Evolutionary conservation across 768 basidiomycete genomes (phyloP).

Genomic region (Leccinellum albellum): DNA sequence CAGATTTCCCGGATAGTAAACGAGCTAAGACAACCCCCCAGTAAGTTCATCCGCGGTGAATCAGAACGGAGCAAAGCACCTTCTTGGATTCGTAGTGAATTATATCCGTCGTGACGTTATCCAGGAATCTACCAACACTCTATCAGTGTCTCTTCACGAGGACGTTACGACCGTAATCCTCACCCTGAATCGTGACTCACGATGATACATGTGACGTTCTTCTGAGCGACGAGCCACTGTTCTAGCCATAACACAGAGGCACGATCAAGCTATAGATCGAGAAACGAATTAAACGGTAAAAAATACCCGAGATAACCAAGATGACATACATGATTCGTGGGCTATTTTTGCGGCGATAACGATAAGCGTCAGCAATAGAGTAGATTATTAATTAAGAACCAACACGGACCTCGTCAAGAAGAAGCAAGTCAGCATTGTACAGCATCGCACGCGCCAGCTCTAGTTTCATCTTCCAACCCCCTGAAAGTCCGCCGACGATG

Average conservation of each 20-base stretch:
- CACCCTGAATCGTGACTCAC: conserved; percentile 96
- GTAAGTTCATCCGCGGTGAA: conserved; percentile 16
- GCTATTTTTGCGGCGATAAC: conserved; percentile 43
- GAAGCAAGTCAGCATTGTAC: conserved; percentile 83
- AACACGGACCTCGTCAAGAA: conserved; percentile 73
- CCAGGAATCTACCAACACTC: conserved; percentile 66
- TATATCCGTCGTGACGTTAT: conserved; percentile 93
- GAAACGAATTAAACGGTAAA: conserved; percentile 13
- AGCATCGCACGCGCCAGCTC: conserved; percentile 96
- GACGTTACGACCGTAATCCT: conserved; percentile 27
- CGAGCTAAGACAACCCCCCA: conserved; percentile 50
- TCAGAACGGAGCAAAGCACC: conserved; percentile 34
- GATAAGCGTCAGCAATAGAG: conserved; percentile 21
- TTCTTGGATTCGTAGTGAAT: conserved; percentile 97
- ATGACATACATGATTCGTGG: conserved; percentile 80
- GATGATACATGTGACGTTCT: conserved; percentile 85
- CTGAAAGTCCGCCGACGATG: conserved; percentile 84
- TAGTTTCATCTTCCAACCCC: conserved; percentile 99
- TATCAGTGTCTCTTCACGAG: conserved; percentile 6
- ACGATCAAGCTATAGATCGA: conserved; percentile 59
- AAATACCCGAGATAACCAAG: conserved; percentile 15
- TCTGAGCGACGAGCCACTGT: conserved; percentile 77
- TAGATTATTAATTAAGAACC: conserved; percentile 19
- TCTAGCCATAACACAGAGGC: conserved; percentile 91
- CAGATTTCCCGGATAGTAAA: conserved; percentile 91